Evolutionary conservation across 192 early-diverging fungal species (phyloP), one percentile per base, ranked within the genome.

Genomic region (Coemansia sp.): DNA sequence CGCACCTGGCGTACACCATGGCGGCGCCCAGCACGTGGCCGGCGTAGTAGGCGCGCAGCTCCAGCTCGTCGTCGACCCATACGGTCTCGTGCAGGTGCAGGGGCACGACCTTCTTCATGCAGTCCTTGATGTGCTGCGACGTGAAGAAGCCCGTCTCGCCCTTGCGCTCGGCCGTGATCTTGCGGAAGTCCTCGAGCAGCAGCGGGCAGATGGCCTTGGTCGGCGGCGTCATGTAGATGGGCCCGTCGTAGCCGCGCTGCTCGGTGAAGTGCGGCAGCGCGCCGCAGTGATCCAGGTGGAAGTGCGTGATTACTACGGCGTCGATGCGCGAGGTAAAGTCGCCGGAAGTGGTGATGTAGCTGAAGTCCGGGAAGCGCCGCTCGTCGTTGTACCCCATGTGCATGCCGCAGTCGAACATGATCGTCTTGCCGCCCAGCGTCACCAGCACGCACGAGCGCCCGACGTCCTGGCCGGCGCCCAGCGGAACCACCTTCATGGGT

Each of bases 201-300:
- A 98, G 90, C 11, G 95, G 93, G 55, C 87, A 88, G 45, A 99
- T 96, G n/a, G 94, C 92, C 58, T 90, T 90, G 15, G 96, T 98
- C 2, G 96, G 96, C 52, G 89, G 87, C 10, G 96, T 95, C 96
- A 99, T 99, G 81, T 92, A 96, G 14, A 99, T 92, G 6, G 94
- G 94, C 8, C 96, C 96, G 51, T 90, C 85, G 71, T 95, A 99
- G 2, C 94, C 94, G 71, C 86, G 86, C 72, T 91, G 87, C 73
- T 99, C 95, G 12, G 93, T 98, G 62, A 99, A 96, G 67, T 90
- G 91, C 0, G 96, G 94, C 13, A 99, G 71, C 1, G 95, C 93
- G 7, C 96, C 96, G 68, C 96, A 98, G 78, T 99, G 96, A 82
- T 99, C 96, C 47, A 99, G 83, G 62, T 99, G 96, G 64, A 99